Evolutionary conservation across 2,329 filamentous ascomycete genomes (phyloP), one percentile per base, ranked within the genome.

Genomic region (Mollisia scopiformis): DNA sequence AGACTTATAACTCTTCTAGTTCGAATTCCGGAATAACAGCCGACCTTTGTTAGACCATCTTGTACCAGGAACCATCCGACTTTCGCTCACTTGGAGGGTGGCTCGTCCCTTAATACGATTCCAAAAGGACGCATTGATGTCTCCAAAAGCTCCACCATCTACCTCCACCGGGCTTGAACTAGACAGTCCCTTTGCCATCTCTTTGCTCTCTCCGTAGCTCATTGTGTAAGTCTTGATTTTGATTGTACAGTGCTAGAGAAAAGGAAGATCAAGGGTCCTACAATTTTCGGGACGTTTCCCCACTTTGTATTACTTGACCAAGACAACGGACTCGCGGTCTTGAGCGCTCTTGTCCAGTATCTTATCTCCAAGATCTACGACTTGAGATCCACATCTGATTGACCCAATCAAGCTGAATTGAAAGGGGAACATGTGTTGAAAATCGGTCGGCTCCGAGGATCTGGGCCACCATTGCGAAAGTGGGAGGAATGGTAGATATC

Each of bases 31-130:
- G n/a, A n/a, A n/a, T n/a, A n/a, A n/a, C n/a, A n/a, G 8, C 19
- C 4, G 6, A 58, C 57, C 57, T 37, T 35, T 53, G n/a, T 58
- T 58, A 25, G 49, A 47, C 57, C 57, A 58, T 21, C 47, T 58
- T 23, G 37, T 47, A 16, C 30, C 28, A 8, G 49, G 37, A 25
- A 25, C 50, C 49, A 58, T 54, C 14, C 57, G 57, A 39, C 57
- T 55, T 6, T 55, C 35, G 25, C 53, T 46, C 6, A 30, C 23
- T 30, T 55, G 53, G 14, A 55, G 37, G 2, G 53, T 27, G 16
- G 19, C 53, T 31, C 27, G 35, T 3, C 10, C 19, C n/a, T 46
- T 43, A 2, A 41, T 27, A 11, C 35, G 19, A 28, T 11, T 28
- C 35, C 53, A 46, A 10, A 55, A 41, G 13, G 21, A 39, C 19